These are phyloP conservation scores for Gelatoporia subvermispora DNA, from an alignment of 768 basidiomycete species.

Conservation along the genomic window DNA sequence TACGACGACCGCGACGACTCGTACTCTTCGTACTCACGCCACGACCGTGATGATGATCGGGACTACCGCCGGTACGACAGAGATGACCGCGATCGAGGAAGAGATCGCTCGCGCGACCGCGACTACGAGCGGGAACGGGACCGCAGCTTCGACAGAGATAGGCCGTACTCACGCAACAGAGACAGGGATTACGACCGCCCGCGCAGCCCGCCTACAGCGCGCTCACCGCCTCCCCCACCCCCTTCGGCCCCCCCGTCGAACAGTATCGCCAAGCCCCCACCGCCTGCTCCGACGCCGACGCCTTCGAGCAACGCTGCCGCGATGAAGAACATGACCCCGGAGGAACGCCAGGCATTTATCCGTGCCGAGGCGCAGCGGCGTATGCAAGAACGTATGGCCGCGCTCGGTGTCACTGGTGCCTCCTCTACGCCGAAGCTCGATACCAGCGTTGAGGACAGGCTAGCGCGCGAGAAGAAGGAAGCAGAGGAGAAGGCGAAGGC, in stretches of 20 bases:
- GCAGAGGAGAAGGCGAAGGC: slow-evolving; percentile 78
- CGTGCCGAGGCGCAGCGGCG: slow-evolving; percentile 76
- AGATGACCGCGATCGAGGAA: slow-evolving; percentile 39
- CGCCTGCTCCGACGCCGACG: slow-evolving; percentile 47
- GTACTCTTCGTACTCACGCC: slow-evolving; percentile 31
- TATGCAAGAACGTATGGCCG: slow-evolving; percentile 80
- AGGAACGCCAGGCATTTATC: slow-evolving; percentile 74
- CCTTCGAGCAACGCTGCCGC: slow-evolving; percentile 52
- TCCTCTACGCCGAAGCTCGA: slow-evolving; percentile 55
- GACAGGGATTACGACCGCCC: slow-evolving; percentile 33
- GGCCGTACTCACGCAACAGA: slow-evolving; percentile 32
- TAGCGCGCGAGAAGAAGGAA: slow-evolving; percentile 83
- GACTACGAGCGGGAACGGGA: slow-evolving; percentile 30
- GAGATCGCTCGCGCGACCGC: slow-evolving; percentile 34
- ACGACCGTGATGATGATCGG: slow-evolving; percentile 36
- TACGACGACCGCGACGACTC: slow-evolving; percentile 49
- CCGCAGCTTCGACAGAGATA: slow-evolving; percentile 34
- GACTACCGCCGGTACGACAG: slow-evolving; percentile 30
- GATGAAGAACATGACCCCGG: slow-evolving; percentile 78
- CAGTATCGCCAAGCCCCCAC: slow-evolving; percentile 36
- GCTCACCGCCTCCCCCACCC: slow-evolving; percentile 43
- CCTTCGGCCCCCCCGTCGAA: slow-evolving; percentile 43
- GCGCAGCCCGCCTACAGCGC: slow-evolving; percentile 33
- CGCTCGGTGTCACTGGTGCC: slow-evolving; percentile 62
- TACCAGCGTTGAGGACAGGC: slow-evolving; percentile 76